Base-by-base conservation (phyloP, 176 grass and related monocot species). In the Aegilops tauschii region DNA sequence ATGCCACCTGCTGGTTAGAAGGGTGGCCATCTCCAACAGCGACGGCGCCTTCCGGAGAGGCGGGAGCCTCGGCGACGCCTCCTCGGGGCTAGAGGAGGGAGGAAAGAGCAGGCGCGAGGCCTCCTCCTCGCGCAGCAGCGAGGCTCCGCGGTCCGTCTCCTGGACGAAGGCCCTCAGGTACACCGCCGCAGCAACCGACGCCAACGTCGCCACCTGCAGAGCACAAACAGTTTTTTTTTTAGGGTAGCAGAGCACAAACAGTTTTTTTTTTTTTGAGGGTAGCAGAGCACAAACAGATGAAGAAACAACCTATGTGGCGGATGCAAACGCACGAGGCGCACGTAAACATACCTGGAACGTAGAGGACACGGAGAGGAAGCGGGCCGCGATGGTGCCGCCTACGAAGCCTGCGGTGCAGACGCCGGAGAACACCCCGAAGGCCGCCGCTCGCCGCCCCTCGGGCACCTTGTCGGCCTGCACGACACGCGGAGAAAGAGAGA, bases 161-260 rank as follows among this genome's bases (percentile, higher is more conserved):
- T 63, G 65, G 65, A 95, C 63, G 61, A 95, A 95, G 32, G 82
- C 82, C 83, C 65, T 91, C 86, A 93, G 80, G 87, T 95, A 95
- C 23, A 80, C 89, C 40, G 74, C 86, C 28, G 93, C 14, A 1
- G 76, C 62, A 7, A 84, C 77, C 2, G 91, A 84, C 18, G 52
- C 73, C 54, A 45, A 45, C 1, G 89, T 87, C 0, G 93, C 18
- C 28, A 89, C 87, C 92, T 93, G 64, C 21, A 30, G 61, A 36
- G 61, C 18, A 76, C 4, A 34, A 34, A 31, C 31, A 31, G 31
- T 31, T 31, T 31, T 31, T 31, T 25, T 25, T 25, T 25, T 25
- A 25, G 23, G 23, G 23, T 25, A 25, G 64, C 21, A 30, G 61
- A 36, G 61, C 18, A 76, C 4, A 34, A 34, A 31, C 31, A 31